Evolutionary conservation across 1,284 basidiomycete genomes (phyloP).

Genomic region (Leccinum insolens): DNA sequence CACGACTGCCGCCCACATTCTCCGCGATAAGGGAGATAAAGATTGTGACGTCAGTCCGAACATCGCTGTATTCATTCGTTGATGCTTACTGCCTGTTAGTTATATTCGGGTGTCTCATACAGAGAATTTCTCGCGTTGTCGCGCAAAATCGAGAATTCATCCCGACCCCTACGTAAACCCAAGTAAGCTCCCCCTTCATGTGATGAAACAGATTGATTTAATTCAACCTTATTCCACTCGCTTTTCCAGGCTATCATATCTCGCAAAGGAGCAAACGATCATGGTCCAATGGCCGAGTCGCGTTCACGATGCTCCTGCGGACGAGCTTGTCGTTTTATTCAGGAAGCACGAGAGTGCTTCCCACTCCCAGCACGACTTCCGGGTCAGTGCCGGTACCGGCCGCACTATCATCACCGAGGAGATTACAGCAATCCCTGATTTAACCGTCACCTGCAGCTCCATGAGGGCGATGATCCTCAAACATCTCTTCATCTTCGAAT

Average conservation of each 20-base stretch:
- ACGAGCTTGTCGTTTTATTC: background rate
- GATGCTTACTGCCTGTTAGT: background rate
- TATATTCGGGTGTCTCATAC: background rate
- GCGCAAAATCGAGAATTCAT: background rate
- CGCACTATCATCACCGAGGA: background rate
- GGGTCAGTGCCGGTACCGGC: background rate
- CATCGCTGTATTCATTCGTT: no score
- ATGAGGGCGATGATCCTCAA: background rate
- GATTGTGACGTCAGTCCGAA: background rate
- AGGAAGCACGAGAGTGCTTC: background rate
- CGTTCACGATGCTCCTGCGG: background rate
- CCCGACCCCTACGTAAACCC: background rate
- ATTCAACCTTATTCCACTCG: background rate
- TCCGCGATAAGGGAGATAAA: background rate
- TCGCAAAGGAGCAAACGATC: background rate
- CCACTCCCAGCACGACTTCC: background rate
- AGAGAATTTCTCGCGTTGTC: background rate
- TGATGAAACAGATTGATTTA: background rate
- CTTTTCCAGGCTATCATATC: background rate
- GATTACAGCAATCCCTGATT: background rate
- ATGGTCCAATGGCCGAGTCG: background rate
- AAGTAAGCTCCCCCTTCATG: background rate
- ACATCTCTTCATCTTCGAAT: no score
- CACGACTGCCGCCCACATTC: background rate
- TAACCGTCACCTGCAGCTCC: background rate